Conservation (phyloP, 2,329 filamentous ascomycete genomes). For the Pseudogymnoascus sp. region DNA sequence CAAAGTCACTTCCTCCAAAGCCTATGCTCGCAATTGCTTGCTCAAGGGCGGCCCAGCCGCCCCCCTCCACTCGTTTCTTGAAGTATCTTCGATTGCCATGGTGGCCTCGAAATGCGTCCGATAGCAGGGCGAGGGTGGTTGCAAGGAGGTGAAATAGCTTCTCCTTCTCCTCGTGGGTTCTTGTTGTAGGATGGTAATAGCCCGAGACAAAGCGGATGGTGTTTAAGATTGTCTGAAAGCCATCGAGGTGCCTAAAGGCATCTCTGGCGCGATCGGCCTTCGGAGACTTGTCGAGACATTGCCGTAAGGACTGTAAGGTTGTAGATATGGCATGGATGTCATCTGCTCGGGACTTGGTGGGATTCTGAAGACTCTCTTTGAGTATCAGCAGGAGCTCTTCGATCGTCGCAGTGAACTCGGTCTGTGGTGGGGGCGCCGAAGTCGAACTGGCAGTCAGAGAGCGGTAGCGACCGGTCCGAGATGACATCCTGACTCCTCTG, state of each 20-base stretch:
- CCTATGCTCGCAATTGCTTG: conserved; percentile 63
- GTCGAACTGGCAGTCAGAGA: conserved; percentile 57
- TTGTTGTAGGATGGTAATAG: conserved; percentile 63
- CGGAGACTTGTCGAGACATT: conserved; percentile 34
- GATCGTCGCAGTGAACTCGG: conserved; percentile 54
- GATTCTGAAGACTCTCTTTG: not conserved
- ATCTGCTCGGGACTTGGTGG: not conserved
- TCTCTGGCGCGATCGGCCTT: conserved; percentile 54
- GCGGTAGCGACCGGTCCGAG: conserved; percentile 49
- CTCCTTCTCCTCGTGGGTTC: conserved; percentile 53
- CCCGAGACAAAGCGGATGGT: conserved; percentile 64
- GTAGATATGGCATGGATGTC: not conserved
- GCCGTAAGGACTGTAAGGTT: conserved; percentile 23
- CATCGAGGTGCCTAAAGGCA: conserved; percentile 71
- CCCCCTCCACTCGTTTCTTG: conserved; percentile 62
- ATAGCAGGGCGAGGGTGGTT: conserved; percentile 63
- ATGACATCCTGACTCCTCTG: conserved; percentile 38
- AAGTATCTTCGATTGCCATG: conserved; percentile 86
- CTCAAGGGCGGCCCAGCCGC: conserved; percentile 72
- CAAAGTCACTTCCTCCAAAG: conserved; percentile 55
- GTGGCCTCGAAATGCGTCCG: conserved; percentile 60
- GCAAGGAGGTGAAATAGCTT: conserved; percentile 63
- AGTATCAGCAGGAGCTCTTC: conserved; percentile 39
- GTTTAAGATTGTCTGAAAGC: conserved; percentile 67
- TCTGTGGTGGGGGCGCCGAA: conserved; percentile 38